Evolutionary conservation across 129 eudicot genomes (phyloP).

Genomic region (Pseudognaphalium luteoalbum): DNA sequence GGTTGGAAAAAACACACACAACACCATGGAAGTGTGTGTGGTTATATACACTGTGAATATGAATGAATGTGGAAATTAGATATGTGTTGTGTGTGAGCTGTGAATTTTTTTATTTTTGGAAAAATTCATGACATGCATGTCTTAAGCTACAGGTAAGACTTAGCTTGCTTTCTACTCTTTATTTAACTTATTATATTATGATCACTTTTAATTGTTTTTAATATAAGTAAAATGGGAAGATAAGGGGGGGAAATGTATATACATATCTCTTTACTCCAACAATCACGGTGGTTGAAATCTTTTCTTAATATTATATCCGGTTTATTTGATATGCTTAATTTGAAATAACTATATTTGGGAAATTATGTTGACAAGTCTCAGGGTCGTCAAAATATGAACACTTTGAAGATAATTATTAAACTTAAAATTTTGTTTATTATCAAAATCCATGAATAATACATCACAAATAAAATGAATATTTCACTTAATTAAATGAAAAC

Average conservation of each 20-base stretch:
- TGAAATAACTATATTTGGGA: too few species aligned
- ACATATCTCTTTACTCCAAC: slow-evolving; percentile 18
- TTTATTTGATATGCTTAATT: neutral
- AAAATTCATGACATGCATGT: slow-evolving; percentile 45
- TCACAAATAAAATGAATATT: too few species aligned
- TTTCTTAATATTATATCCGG: neutral
- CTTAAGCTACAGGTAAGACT: slow-evolving; percentile 37
- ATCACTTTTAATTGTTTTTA: neutral
- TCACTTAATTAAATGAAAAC: too few species aligned
- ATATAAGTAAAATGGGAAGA: neutral
- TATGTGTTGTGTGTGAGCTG: slow-evolving; percentile 49
- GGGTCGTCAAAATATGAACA: too few species aligned
- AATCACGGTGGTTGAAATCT: slow-evolving; percentile 10
- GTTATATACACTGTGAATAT: slow-evolving; percentile 15
- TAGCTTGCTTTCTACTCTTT: slow-evolving; percentile 25
- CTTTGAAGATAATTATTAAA: too few species aligned
- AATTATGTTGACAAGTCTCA: too few species aligned
- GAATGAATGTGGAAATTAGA: neutral
- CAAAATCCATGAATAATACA: too few species aligned
- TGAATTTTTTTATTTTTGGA: slow-evolving; percentile 25
- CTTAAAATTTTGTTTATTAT: too few species aligned
- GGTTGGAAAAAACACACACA: slow-evolving; percentile 13
- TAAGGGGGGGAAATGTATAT: neutral
- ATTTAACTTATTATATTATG: neutral
- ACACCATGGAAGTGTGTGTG: slow-evolving; percentile 24